phyloP scores from a whole-genome alignment of 2,329 filamentous ascomycete genomes.

The Trichothecium roseum region DNA sequence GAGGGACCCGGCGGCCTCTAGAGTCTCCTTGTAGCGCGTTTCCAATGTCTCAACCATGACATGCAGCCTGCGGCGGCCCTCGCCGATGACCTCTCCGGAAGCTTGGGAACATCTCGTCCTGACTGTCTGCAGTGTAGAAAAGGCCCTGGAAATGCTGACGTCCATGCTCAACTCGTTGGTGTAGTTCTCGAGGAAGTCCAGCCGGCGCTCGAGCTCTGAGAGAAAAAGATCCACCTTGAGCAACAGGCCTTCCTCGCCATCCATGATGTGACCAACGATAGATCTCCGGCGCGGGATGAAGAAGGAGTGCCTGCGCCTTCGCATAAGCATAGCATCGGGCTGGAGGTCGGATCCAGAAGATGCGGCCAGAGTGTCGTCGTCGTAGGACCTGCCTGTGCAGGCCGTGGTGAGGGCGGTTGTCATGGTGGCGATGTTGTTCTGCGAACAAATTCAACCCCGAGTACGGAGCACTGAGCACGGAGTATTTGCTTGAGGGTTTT shows the following conservation, averaged over 20 bases:
- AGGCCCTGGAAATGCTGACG: slow-evolving; percentile 72
- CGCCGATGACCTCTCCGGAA: slow-evolving; percentile 81
- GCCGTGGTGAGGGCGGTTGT: slow-evolving; percentile 27
- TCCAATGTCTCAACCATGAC: slow-evolving; percentile 92
- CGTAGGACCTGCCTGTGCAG: slow-evolving; percentile 16
- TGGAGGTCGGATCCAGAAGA: slow-evolving; percentile 29
- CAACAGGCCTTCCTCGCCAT: slow-evolving; percentile 50
- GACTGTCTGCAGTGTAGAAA: slow-evolving; percentile 76
- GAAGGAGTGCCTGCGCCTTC: slow-evolving; percentile 45
- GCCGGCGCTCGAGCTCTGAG: slow-evolving; percentile 71
- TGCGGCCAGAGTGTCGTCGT: slow-evolving; percentile 18
- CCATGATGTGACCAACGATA: slow-evolving; percentile 49
- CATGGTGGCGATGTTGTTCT: slow-evolving; percentile 26
- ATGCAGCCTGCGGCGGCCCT: slow-evolving; percentile 71
- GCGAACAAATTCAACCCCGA: too few species aligned
- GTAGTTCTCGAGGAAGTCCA: slow-evolving; percentile 84
- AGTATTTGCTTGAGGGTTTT: too few species aligned
- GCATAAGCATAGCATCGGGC: slow-evolving; percentile 15
- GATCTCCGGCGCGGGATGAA: slow-evolving; percentile 45
- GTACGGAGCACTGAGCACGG: too few species aligned
- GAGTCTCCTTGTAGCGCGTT: slow-evolving; percentile 72
- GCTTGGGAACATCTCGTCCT: slow-evolving; percentile 81
- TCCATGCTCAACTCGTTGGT: slow-evolving; percentile 75
- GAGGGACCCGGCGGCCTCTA: slow-evolving; percentile 75
- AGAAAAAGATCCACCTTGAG: slow-evolving; percentile 71